These are phyloP conservation scores for Asterophora lycoperdoides DNA, from an alignment of 768 basidiomycete genomes.

Conservation along the genomic window DNA sequence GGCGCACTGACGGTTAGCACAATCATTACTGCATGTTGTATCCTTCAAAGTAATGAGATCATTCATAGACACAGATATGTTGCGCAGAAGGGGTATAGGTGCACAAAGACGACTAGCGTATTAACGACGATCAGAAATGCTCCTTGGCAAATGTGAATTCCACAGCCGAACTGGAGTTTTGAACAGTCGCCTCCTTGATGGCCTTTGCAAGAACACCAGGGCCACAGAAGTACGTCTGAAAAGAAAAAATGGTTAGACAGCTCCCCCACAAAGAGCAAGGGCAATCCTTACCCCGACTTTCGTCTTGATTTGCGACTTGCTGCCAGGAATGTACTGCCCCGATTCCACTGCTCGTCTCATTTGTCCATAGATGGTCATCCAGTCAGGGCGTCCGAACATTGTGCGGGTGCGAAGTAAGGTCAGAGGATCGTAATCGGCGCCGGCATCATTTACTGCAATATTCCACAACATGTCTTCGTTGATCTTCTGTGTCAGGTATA, in stretches of 20 bases:
- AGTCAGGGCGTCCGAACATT: constrained; percentile 90
- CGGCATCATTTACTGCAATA: constrained; percentile 83
- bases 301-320: constrained; percentile 74
- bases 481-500: constrained; percentile 87
- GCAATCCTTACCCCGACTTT: constrained; percentile 67
- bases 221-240: constrained; percentile 85
- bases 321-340: constrained; percentile 78
- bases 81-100: neutral
- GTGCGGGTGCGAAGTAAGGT: constrained; percentile 86
- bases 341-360: constrained; percentile 76
- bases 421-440: constrained; percentile 82
- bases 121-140: constrained; percentile 20
- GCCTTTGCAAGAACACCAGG: constrained; percentile 70
- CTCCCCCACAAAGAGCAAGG: constrained; percentile 2
- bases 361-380: constrained; percentile 73
- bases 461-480: constrained; percentile 88
- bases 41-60: neutral
- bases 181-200: constrained; percentile 67
- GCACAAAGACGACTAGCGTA: neutral
- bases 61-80: neutral
- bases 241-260: constrained; percentile 13
- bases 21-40: neutral
- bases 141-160: constrained; percentile 80
- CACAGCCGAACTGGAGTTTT: constrained; percentile 51
- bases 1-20: neutral